Evolutionary conservation across 768 basidiomycete species (phyloP).

Genomic region (Saitozyma sp.): DNA sequence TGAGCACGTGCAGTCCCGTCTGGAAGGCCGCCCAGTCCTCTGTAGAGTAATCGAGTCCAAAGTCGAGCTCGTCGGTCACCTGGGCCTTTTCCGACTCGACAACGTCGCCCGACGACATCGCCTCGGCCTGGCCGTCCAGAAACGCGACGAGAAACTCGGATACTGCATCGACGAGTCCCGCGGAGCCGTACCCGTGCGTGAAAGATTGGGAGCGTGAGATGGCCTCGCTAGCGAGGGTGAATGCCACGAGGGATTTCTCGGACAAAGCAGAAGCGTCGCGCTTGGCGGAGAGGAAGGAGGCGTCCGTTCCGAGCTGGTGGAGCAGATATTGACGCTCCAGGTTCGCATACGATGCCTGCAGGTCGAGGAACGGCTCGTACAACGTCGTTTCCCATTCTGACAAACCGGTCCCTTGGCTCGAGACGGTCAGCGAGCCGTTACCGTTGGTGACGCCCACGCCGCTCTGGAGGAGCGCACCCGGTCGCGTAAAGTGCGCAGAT

Average conservation of each 20-base stretch:
- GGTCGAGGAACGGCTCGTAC: slow-evolving; percentile 91
- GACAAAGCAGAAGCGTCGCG: slow-evolving; percentile 58
- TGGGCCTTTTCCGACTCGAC: neutral
- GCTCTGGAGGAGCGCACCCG: neutral
- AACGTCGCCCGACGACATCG: slow-evolving; percentile 5
- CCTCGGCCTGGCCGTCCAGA: slow-evolving; percentile 52
- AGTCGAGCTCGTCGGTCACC: slow-evolving; percentile 56
- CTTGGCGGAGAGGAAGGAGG: slow-evolving; percentile 13
- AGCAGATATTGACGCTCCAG: slow-evolving; percentile 72
- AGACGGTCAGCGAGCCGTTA: slow-evolving; percentile 1
- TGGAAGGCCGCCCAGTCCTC: slow-evolving; percentile 91
- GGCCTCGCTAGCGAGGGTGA: slow-evolving; percentile 76
- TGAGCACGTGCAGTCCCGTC: slow-evolving; percentile 73
- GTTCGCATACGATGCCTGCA: slow-evolving; percentile 77
- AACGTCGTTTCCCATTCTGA: slow-evolving; percentile 78
- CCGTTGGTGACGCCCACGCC: slow-evolving; percentile 2
- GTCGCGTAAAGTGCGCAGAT: slow-evolving; percentile 33
- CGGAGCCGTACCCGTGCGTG: slow-evolving; percentile 84
- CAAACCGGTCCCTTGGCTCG: neutral
- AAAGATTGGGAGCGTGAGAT: slow-evolving; percentile 71
- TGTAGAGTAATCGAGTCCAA: slow-evolving; percentile 73
- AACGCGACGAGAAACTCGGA: slow-evolving; percentile 73
- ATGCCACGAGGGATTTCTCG: slow-evolving; percentile 73
- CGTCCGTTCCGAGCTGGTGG: slow-evolving; percentile 24
- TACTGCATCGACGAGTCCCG: slow-evolving; percentile 70